Evolutionary conservation across 2,329 filamentous ascomycete species (phyloP), one percentile per base, ranked within the genome.

Genomic region (Chalara sp.): DNA sequence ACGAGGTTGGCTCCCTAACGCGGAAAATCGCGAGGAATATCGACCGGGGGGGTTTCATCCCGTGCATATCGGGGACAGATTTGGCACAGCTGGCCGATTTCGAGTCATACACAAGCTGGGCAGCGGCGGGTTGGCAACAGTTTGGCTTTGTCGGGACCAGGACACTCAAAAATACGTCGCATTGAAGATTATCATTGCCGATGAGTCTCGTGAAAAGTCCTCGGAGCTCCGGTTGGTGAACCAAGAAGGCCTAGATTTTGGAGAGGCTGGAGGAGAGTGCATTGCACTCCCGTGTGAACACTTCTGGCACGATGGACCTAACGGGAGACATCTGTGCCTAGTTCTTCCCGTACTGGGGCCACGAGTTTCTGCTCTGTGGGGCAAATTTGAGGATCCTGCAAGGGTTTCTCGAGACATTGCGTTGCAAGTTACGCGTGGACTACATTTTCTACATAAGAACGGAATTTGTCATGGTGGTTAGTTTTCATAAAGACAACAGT

Each of bases 31-130:
- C 30, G 51, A 53, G 47, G 47, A 47, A 44, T 53, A 53, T 37
- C 44, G 45, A 39, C 52, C 42, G 6, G 56, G 59, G 12, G 56
- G 60, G 12, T 54, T 53, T 32, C 60, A 62, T 40, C 61, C 60
- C 32, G 50, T 63, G 32, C 52, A 57, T 41, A 48, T 62, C 35
- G 58, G 57, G 8, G 58, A 62, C 32, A 48, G 21, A 1, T 53
- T 60, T 13, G 32, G 50, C 1, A 30, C 29, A 30, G 51, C 5
- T 32, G 48, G 40, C 29, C 55, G 58, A 39, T 62, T 57, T 44
- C 49, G 49, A 8, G 53, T 62, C 47, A 41, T 60, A 13, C 52
- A 61, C 44, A 63, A 61, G 49, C 57, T 61, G 21, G 61, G 60
- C 6, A 46, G 46, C 21, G 61, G 61, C 12, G 56, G 56, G 1